A percentile compares a stretch with the other conserved stretches of the same genome.
These are phyloP conservation scores for Boletus sensibilis DNA, from an alignment of 768 basidiomycete genomes.

Conservation along the genomic window DNA sequence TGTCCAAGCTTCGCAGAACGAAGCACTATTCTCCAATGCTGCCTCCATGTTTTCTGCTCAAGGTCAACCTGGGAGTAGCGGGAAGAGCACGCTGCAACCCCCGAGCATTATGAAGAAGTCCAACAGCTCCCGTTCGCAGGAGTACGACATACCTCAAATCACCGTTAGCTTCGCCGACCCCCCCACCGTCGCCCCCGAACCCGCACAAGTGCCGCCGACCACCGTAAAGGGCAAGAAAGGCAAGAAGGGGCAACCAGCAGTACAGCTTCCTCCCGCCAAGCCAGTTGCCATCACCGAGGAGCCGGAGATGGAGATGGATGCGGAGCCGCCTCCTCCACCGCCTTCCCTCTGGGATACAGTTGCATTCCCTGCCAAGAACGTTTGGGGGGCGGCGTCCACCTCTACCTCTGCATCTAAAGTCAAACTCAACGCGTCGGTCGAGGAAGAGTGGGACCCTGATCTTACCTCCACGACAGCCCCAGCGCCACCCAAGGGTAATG, in stretches of 20 bases:
- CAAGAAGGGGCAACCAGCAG: constrained; percentile 21
- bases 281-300: constrained; percentile 20
- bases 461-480: neutral
- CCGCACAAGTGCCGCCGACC: constrained; percentile 9
- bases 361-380: constrained; percentile 10
- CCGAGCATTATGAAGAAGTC: constrained; percentile 29
- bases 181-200: neutral
- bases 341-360: constrained; percentile 21
- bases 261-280: constrained; percentile 11
- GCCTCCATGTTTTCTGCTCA: constrained; percentile 15
- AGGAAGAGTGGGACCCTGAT: constrained; percentile 10
- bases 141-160: constrained; percentile 28
- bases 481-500: constrained; percentile 4
- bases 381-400: constrained; percentile 6
- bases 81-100: constrained; percentile 14
- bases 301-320: constrained; percentile 14
- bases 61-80: constrained; percentile 2
- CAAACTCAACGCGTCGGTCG: constrained; percentile 1
- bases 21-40: constrained; percentile 25
- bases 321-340: constrained; percentile 20
- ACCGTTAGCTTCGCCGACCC: constrained; percentile 26
- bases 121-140: constrained; percentile 25
- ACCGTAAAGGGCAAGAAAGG: constrained; percentile 25
- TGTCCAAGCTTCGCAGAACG: constrained; percentile 25
- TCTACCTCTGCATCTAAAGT: constrained; percentile 3